Percentiles rank a stretch among this genome's conserved stretches.
Evolutionary conservation across 2,329 filamentous ascomycete species (phyloP).

Genomic region (Ilyonectria destructans): DNA sequence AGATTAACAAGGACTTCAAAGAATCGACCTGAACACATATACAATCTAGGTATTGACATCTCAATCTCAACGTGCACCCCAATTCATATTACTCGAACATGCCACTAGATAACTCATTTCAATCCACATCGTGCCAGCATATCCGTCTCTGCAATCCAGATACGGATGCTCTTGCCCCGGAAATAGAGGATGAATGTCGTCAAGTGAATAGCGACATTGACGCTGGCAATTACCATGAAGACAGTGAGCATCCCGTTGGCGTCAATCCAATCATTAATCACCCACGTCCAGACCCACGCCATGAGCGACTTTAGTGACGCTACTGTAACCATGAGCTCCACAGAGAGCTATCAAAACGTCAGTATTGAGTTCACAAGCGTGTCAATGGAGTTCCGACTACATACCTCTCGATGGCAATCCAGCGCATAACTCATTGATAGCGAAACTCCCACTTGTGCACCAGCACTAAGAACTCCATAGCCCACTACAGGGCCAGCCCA

Average conservation of each 20-base stretch:
- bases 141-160: constrained; percentile 25
- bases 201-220: constrained; percentile 18
- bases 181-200: constrained; percentile 14
- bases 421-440: constrained; percentile 33
- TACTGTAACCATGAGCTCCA: constrained; percentile 30
- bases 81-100: too few species aligned
- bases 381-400: neutral
- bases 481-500: constrained; percentile 28
- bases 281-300: constrained; percentile 30
- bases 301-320: constrained; percentile 22
- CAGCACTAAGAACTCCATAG: constrained; percentile 22
- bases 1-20: too few species aligned
- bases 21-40: too few species aligned
- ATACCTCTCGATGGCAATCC: constrained; percentile 30
- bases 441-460: constrained; percentile 25
- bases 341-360: constrained; percentile 17
- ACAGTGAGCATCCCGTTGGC: constrained; percentile 19
- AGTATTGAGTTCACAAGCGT: neutral
- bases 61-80: neutral
- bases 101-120: neutral
- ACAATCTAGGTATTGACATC: too few species aligned
- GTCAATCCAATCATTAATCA: constrained; percentile 31
- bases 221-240: constrained; percentile 23
- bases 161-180: constrained; percentile 18
- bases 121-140: constrained; percentile 18